These are phyloP conservation scores for Tulasnella sp. DNA, from an alignment of 768 basidiomycete genomes.

Conservation along the genomic window DNA sequence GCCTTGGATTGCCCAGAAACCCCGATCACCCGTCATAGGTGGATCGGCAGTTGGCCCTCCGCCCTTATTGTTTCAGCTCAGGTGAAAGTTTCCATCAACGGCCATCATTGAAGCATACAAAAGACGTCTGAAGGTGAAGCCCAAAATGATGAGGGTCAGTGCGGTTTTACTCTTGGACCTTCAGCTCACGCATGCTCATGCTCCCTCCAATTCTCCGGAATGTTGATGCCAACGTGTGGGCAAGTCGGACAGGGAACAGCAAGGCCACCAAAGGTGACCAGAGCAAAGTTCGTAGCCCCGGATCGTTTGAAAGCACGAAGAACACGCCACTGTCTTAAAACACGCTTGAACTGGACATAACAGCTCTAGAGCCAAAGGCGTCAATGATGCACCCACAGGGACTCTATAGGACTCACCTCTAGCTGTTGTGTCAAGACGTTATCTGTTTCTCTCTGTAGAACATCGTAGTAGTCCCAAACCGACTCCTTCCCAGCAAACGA, in stretches of 20 bases:
- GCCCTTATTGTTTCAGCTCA: not conserved
- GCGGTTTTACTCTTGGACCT: too few species aligned
- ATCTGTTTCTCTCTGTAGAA: not conserved
- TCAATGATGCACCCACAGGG: too few species aligned
- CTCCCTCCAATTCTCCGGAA: too few species aligned
- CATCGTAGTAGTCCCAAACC: not conserved
- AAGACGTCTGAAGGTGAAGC: not conserved
- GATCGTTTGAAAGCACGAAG: too few species aligned
- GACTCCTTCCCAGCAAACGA: not conserved
- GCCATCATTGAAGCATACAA: not conserved
- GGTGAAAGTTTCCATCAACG: not conserved
- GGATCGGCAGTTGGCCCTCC: not conserved
- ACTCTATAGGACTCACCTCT: not conserved
- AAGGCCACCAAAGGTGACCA: too few species aligned
- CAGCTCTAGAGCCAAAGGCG: too few species aligned
- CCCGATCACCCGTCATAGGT: not conserved
- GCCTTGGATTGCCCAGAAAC: not conserved
- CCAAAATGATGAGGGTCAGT: not conserved
- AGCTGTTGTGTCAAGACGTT: not conserved
- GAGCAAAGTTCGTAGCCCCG: too few species aligned
- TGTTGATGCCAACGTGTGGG: too few species aligned
- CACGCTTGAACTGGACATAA: too few species aligned
- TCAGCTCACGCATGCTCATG: too few species aligned
- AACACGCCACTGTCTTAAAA: too few species aligned
- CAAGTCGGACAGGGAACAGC: too few species aligned